Percentiles rank a stretch among this genome's conserved stretches.
These are phyloP conservation scores for Mycena sp. DNA, from an alignment of 1,284 basidiomycete species.

Conservation along the genomic window DNA sequence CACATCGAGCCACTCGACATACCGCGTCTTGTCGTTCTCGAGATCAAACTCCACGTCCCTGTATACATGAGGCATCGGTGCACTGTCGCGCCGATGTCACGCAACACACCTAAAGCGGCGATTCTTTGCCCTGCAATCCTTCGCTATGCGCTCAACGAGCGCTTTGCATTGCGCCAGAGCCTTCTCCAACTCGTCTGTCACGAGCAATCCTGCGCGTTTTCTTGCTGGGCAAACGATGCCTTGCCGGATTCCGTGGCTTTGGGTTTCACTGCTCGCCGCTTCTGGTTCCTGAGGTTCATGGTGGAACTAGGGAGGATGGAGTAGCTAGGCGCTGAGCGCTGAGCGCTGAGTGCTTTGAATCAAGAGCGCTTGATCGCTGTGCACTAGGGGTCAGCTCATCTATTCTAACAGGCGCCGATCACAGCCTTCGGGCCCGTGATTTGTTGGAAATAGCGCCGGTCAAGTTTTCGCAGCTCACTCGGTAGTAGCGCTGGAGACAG, in stretches of 20 bases:
- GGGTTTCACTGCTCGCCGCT: neutral
- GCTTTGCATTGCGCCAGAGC: slow-evolving; percentile 50
- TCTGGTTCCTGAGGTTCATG: neutral
- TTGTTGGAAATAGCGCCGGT: no score
- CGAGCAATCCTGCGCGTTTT: slow-evolving; percentile 41
- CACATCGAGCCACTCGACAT: neutral
- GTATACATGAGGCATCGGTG: neutral
- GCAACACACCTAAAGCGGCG: slow-evolving; percentile 47
- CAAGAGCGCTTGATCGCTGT: no score
- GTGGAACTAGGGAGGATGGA: no score
- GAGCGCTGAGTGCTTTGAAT: no score
- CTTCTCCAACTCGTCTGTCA: slow-evolving; percentile 51
- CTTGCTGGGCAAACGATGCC: neutral
- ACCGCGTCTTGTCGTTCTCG: slow-evolving; percentile 28
- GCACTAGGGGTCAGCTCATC: no score
- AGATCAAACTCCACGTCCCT: slow-evolving; percentile 32
- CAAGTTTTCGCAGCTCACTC: no score
- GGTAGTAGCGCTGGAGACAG: no score
- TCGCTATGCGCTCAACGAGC: slow-evolving; percentile 49
- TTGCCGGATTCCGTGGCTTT: neutral
- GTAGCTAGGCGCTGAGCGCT: no score
- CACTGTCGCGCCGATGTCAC: neutral
- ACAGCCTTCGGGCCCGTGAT: no score
- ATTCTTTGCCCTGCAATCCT: slow-evolving; percentile 49
- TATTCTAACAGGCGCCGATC: no score